Base-by-base conservation (phyloP, 768 basidiomycete species). In the Boletus barrowsii region DNA sequence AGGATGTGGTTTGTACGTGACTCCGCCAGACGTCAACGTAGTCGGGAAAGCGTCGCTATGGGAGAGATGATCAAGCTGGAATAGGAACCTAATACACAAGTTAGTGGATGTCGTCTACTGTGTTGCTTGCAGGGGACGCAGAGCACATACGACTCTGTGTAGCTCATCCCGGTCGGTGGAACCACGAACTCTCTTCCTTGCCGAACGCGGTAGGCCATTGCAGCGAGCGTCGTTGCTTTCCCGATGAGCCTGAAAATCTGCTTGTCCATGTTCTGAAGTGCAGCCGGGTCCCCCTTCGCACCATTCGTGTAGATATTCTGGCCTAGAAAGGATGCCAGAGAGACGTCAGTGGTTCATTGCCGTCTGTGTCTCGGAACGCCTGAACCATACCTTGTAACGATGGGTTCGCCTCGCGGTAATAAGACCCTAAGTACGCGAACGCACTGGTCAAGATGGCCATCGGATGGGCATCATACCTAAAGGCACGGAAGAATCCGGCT, bases 151-250 rank as follows among this genome's bases (percentile, higher is more conserved):
- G 88, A 88, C 69, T 84, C 91, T 4, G 92, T 83, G 61, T 94
- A 94, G 63, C 84, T 88, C 48, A 93, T 77, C 0, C 88, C 89
- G 1, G 84, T 83, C 7, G 91, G 92, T 4, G 93, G 91, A 0
- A 79, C 81, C 17, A 94, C 90, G 63, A 96, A 95, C 46, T 89
- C 84, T 54, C 93, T 81, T 35, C 93, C 93, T 74, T 93, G 91
- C 39, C 93, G 87, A 33, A 95, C 82, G 30, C 93, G 90, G 69
- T 94, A 96, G 0, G 93, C 93, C 92, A 95, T 94, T 82, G 93
- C 91, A 56, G 93, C 93, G 39, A 95, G 76, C 0, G 91, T 93
- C 6, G 88, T 92, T 10, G 88, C 86, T 67, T 94, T 95, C 41
- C 93, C 93, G 49, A 93, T 88, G 6, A 94, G 72, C 60, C 92